Conservation (phyloP, 2,329 filamentous ascomycete genomes). For the Ascochyta viciae-villosae region DNA sequence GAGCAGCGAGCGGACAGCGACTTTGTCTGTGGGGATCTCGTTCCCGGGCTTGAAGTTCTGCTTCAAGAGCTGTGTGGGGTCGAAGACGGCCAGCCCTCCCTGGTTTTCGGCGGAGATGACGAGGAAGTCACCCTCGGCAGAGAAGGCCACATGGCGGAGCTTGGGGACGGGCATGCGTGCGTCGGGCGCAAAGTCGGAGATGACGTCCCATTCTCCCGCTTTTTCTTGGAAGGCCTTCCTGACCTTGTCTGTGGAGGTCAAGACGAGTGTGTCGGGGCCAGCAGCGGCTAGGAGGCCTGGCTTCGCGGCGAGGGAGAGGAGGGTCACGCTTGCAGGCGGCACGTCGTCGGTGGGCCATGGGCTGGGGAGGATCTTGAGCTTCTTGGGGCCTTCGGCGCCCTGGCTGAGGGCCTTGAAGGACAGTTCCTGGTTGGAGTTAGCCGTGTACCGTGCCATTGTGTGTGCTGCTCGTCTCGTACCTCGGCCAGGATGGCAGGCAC, state of each 20-base stretch:
- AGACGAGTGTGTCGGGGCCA: slow-evolving; percentile 77
- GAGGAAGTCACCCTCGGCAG: slow-evolving; percentile 84
- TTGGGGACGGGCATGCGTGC: slow-evolving; percentile 75
- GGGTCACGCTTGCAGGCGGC: slow-evolving; percentile 78
- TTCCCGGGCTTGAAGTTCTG: slow-evolving; percentile 70
- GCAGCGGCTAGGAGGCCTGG: slow-evolving; percentile 87
- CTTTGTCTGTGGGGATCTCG: slow-evolving; percentile 78
- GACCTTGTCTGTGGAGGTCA: slow-evolving; percentile 79
- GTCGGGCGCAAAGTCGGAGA: slow-evolving; percentile 75
- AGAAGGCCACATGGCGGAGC: slow-evolving; percentile 89
- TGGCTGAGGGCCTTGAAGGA: slow-evolving; percentile 72
- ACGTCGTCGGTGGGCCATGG: slow-evolving; percentile 74
- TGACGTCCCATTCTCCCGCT: slow-evolving; percentile 66
- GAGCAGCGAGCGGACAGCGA: slow-evolving; percentile 73
- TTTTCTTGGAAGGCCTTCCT: slow-evolving; percentile 72
- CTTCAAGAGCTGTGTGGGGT: slow-evolving; percentile 73
- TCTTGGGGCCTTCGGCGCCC: slow-evolving; percentile 75
- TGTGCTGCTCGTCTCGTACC: slow-evolving; percentile 55
- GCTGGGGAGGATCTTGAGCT: slow-evolving; percentile 77
- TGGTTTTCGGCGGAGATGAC: slow-evolving; percentile 82
- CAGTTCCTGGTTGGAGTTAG: slow-evolving; percentile 60
- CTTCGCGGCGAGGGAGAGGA: slow-evolving; percentile 81
- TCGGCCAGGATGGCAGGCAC: slow-evolving; percentile 83
- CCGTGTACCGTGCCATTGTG: background rate
- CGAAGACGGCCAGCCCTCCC: slow-evolving; percentile 78